phyloP scores from a whole-genome alignment of 1,284 basidiomycete genomes.

The Ceratobasidium theobromae region DNA sequence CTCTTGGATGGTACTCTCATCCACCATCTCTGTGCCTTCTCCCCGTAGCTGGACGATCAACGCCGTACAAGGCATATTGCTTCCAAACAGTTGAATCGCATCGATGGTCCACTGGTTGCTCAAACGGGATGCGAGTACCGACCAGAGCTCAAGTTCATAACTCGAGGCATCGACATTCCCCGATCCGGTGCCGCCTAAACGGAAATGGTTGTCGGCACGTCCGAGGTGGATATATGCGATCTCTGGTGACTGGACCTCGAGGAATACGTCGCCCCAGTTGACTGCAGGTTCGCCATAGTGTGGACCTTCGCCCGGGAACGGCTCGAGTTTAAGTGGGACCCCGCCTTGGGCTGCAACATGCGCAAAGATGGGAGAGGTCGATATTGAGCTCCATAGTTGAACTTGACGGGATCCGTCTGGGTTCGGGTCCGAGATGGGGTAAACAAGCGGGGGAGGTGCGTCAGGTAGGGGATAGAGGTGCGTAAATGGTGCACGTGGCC shows the following conservation, averaged over 20 bases:
- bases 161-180: background rate
- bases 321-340: slow-evolving; percentile 9
- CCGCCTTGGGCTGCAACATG: background rate
- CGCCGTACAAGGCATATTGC: background rate
- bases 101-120: background rate
- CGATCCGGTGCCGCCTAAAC: background rate
- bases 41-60: background rate
- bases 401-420: background rate
- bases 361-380: background rate
- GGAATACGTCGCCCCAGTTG: slow-evolving; percentile 7
- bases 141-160: background rate
- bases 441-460: background rate
- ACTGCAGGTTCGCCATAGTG: background rate
- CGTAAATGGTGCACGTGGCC: background rate
- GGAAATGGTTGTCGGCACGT: background rate
- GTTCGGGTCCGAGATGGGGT: background rate
- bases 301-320: slow-evolving; percentile 1
- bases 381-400: background rate
- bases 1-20: background rate
- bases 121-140: background rate
- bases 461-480: background rate
- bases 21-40: background rate
- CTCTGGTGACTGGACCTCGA: slow-evolving; percentile 1
- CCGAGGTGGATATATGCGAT: slow-evolving; percentile 7
- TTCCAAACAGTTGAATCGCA: background rate